Percentiles rank a stretch among this genome's conserved stretches.
Evolutionary conservation across 2,329 filamentous ascomycete species (phyloP).

Genomic region (Ascochyta rabiei): DNA sequence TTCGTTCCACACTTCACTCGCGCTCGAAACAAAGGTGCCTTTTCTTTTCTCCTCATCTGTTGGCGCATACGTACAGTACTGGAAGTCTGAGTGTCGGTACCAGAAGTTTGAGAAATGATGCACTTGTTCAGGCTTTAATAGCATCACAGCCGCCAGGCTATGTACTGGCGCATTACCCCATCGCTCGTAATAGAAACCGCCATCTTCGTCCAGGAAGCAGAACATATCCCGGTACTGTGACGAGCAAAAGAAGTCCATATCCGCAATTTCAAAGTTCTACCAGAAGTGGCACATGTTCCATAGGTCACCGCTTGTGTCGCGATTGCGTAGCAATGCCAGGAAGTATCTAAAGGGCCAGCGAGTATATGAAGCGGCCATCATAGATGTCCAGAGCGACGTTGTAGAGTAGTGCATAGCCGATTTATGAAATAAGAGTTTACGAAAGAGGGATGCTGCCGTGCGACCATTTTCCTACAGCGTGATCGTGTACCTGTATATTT

Average conservation of each 20-base stretch:
- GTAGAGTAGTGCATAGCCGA: constrained; percentile 5
- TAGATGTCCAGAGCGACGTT: constrained; percentile 21
- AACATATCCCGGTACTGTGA: constrained; percentile 91
- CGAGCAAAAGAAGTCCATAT: constrained; percentile 88
- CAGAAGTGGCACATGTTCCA: constrained; percentile 98
- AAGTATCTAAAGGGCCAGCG: constrained; percentile 24
- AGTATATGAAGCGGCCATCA: constrained; percentile 20
- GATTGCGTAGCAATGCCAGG: constrained; percentile 44
- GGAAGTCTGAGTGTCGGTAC: constrained; percentile 64
- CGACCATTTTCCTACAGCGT: constrained; percentile 92
- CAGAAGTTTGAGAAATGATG: constrained; percentile 99
- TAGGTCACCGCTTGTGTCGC: constrained; percentile 79
- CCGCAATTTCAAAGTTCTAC: constrained; percentile 95
- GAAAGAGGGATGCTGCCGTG: constrained; percentile 69
- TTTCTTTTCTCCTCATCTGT: constrained; percentile 8
- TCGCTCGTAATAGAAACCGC: constrained; percentile 24
- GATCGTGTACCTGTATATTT: constrained; percentile 97
- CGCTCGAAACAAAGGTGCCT: constrained; percentile 3
- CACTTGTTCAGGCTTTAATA: constrained; percentile 83
- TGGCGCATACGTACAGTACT: constrained; percentile 16
- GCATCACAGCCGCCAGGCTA: constrained; percentile 84
- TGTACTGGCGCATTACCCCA: constrained; percentile 98
- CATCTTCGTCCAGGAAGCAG: constrained; percentile 66
- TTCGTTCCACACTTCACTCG: background rate
- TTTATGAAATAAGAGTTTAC: constrained; percentile 24